Evolutionary conservation across 352 stramenopile genomes (phyloP).

Genomic region (Globisporangium takayamanum): DNA sequence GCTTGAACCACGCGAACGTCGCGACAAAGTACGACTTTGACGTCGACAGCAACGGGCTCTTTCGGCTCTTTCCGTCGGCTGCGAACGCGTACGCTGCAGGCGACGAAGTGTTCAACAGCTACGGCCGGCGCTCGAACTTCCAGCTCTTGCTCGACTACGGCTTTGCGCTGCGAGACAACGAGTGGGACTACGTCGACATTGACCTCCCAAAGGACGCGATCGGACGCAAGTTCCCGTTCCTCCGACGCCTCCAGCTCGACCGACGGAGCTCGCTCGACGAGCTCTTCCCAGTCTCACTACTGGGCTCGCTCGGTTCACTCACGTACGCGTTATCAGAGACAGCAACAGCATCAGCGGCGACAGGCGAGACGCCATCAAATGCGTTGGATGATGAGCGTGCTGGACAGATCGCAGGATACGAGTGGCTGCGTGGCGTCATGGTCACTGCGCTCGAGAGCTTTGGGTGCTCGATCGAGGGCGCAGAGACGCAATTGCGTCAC

Average conservation of each 20-base stretch:
- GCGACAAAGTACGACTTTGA: conserved; percentile 86
- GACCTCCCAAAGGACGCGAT: conserved; percentile 34
- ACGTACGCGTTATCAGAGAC: neutral
- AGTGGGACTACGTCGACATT: conserved; percentile 83
- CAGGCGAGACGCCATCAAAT: neutral
- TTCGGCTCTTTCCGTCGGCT: conserved; percentile 63
- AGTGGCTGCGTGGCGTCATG: conserved; percentile 15
- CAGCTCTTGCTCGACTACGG: conserved; percentile 90
- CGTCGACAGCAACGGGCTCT: conserved; percentile 42
- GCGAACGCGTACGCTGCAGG: conserved; percentile 46
- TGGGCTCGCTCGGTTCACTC: neutral
- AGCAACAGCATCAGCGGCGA: neutral
- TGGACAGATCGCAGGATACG: conserved; percentile 2
- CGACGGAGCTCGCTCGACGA: conserved; percentile 36
- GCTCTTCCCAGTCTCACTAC: conserved; percentile 26
- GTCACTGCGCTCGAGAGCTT: conserved; percentile 14
- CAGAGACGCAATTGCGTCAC: conserved; percentile 20
- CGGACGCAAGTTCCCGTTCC: conserved; percentile 36
- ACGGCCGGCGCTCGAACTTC: conserved; percentile 83
- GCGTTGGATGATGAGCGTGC: conserved; percentile 3
- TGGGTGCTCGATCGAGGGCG: conserved; percentile 15
- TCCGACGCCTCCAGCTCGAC: conserved; percentile 45
- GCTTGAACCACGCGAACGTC: conserved; percentile 89
- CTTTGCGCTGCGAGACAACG: conserved; percentile 86
- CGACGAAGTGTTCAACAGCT: conserved; percentile 89